Evolutionary conservation across 2,329 filamentous ascomycete species (phyloP), one percentile per base, ranked within the genome.

Genomic region (Biscogniauxia mediterranea): DNA sequence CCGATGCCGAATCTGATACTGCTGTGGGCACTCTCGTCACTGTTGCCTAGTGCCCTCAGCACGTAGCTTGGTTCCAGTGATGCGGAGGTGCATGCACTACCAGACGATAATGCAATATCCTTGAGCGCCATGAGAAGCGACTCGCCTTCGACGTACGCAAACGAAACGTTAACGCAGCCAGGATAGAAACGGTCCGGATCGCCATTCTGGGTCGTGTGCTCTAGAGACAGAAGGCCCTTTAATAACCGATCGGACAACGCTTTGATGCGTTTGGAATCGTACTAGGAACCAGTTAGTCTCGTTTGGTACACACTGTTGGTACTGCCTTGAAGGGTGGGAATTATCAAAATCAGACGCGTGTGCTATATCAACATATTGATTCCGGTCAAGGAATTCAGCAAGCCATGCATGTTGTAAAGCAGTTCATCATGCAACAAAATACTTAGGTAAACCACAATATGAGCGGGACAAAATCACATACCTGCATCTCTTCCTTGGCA

Each of bases 1-100:
- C 95, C 95, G 72, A 99, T 98, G 54, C 95, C 95, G 69, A 99
- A 99, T 60, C 95, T 87, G 70, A 99, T 99, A 81, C 93, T 97
- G 78, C 92, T 97, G 80, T 99, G 95, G 8, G 95, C 95, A 70
- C 90, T 97, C 80, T 99, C 95, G 71, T 99, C 95, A 68, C 93
- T 97, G 82, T 91, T 98, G 61, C 95, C 95, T 19, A 99, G 84
- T 4, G 95, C 95, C 60, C 95, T 89, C 28, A 99, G 85, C 54
- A 99, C 95, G 76, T 99, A 99, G 75, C 92, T 96, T 17, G 95
- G 95, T 77, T 99, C 95, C 38, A 99, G 81, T 0, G 95, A 99
- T 0, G 95, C 95, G 4, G 94, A 98, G 1, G 95, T 99, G 79
- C 95, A 99, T 5, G 95, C 95, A 72, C 93, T 97, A 60, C 95